These are phyloP conservation scores for Blepharisma stoltei DNA, from an alignment of 73 alveolate species.

Conservation along the genomic window DNA sequence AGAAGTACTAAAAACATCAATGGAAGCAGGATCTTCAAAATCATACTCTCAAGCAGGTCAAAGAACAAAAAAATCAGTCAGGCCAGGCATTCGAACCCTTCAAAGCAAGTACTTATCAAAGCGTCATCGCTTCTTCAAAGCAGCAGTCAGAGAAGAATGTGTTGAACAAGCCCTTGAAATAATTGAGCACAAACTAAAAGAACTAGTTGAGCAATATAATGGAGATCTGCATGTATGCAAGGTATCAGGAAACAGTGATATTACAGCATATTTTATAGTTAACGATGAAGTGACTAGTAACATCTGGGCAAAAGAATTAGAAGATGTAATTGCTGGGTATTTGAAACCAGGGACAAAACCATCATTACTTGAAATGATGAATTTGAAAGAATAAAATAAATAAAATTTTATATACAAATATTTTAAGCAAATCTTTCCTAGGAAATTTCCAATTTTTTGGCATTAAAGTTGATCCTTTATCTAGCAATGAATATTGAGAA, in stretches of 20 bases:
- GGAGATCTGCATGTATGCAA: conserved; percentile 29
- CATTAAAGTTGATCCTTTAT: too few relatives aligned
- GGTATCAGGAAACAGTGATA: conserved; percentile 26
- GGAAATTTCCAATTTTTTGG: too few relatives aligned
- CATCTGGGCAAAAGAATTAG: conserved; percentile 16
- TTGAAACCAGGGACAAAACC: conserved; percentile 10
- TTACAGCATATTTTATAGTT: conserved; percentile 27
- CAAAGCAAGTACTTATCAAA: conserved; percentile 23
- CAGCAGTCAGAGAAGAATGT: conserved; percentile 7
- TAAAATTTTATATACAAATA: too few relatives aligned
- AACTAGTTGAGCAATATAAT: conserved; percentile 3
- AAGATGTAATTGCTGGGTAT: neutral
- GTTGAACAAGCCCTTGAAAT: neutral
- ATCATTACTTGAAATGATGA: neutral
- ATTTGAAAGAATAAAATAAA: neutral
- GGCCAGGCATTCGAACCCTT: neutral
- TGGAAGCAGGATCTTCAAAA: neutral
- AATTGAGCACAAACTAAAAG: conserved; percentile 4
- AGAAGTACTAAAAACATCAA: neutral
- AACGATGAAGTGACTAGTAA: neutral
- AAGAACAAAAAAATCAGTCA: neutral
- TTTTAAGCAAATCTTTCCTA: too few relatives aligned
- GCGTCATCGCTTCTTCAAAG: conserved; percentile 13
- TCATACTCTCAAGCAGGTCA: neutral
- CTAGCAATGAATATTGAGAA: too few relatives aligned